Conservation (phyloP, 1,139 yeast species). For the Sugiyamaella sp. region DNA sequence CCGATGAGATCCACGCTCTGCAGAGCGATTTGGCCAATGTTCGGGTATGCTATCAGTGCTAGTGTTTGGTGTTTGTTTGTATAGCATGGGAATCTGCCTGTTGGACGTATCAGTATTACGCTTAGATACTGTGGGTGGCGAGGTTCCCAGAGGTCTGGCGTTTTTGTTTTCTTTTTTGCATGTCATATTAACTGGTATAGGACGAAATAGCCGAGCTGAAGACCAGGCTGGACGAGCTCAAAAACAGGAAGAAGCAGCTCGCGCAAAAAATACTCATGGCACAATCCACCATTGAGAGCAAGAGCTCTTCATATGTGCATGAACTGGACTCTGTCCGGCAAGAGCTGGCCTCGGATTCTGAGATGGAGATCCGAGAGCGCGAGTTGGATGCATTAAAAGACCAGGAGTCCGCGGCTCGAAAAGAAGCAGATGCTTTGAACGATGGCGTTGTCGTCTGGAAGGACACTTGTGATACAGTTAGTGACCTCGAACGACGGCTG, state of each 20-base stretch:
- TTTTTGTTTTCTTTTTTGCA: not conserved
- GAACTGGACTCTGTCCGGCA: constrained; percentile 22
- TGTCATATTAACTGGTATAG: constrained; percentile 1
- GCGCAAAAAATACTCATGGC: constrained; percentile 16
- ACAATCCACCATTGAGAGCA: constrained; percentile 27
- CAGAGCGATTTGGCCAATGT: constrained; percentile 12
- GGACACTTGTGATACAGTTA: constrained; percentile 32
- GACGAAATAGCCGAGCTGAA: constrained; percentile 23
- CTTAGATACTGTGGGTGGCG: no score
- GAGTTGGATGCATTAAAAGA: constrained; percentile 31
- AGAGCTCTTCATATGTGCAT: constrained; percentile 25
- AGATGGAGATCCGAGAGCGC: constrained; percentile 25
- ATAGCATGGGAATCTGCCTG: no score
- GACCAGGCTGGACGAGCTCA: constrained; percentile 24
- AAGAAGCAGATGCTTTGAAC: constrained; percentile 32
- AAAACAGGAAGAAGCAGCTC: constrained; percentile 19
- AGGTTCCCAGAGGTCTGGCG: not conserved
- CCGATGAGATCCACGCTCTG: constrained; percentile 15
- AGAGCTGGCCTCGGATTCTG: constrained; percentile 13
- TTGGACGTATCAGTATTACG: no score
- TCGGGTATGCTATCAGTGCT: constrained; percentile 17
- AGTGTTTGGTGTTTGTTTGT: not conserved
- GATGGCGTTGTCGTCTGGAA: constrained; percentile 38
- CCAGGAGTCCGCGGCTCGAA: constrained; percentile 24
- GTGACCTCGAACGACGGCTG: constrained; percentile 28